These are phyloP conservation scores for Diplotaxis tenuifolia DNA, from an alignment of 345 rosid species.

Conservation along the genomic window DNA sequence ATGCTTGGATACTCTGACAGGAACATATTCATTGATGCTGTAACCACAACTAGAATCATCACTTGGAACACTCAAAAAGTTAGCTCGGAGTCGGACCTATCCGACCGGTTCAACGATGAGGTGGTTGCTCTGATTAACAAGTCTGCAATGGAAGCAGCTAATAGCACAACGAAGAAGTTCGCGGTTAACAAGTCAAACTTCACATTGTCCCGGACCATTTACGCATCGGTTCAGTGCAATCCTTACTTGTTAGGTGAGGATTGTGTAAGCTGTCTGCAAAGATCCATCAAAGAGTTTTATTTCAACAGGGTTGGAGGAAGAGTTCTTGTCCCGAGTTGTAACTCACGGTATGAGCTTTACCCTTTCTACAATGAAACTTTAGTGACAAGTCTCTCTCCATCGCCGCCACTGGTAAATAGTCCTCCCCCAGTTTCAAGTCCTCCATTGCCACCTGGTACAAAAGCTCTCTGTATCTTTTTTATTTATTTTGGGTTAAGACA, in stretches of 20 bases:
- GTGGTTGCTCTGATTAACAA: background rate
- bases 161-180: background rate
- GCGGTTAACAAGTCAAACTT: constrained; percentile 15
- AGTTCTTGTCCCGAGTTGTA: constrained; percentile 41
- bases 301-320: constrained; percentile 47
- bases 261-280: constrained; percentile 36
- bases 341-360: constrained; percentile 48
- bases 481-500: background rate
- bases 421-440: background rate
- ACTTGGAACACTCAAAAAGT: constrained; percentile 1
- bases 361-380: constrained; percentile 31
- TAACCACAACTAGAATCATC: background rate
- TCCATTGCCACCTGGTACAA: constrained; percentile 10
- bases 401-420: background rate
- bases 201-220: constrained; percentile 4
- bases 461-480: background rate
- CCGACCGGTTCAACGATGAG: background rate
- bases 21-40: background rate
- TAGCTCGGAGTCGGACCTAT: background rate
- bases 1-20: constrained; percentile 38
- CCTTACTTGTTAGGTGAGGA: constrained; percentile 35
- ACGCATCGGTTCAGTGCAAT: constrained; percentile 47
- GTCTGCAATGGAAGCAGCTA: constrained; percentile 25
- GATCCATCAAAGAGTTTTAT: background rate
- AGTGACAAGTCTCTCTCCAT: background rate